Conservation (phyloP, 2,329 filamentous ascomycete genomes). For the Xylariaceae sp. region DNA sequence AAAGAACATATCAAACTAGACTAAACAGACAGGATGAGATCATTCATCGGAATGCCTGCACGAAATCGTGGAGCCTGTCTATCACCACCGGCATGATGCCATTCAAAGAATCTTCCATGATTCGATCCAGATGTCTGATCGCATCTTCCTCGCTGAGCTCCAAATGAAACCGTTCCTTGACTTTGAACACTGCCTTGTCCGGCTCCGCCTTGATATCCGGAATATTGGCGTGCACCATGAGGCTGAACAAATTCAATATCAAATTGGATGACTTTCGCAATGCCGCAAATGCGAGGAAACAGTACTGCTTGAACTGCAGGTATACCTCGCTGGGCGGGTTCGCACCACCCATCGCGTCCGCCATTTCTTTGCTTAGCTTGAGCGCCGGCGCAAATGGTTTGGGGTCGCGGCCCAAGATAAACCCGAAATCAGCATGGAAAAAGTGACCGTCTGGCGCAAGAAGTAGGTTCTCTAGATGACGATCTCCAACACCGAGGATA, state of each 20-base stretch:
- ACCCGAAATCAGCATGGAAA: conserved; percentile 98
- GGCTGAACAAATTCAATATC: conserved; percentile 88
- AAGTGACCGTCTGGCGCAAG: conserved; percentile 87
- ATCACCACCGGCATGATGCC: conserved; percentile 91
- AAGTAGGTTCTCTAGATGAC: conserved; percentile 91
- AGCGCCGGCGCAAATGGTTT: conserved; percentile 96
- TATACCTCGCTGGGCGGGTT: conserved; percentile 66
- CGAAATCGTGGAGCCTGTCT: conserved; percentile 88
- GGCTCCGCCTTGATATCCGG: conserved; percentile 89
- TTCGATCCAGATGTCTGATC: conserved; percentile 75
- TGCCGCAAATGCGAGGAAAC: conserved; percentile 89
- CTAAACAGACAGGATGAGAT: conserved; percentile 1
- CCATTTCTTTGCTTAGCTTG: conserved; percentile 97
- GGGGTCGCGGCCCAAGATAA: conserved; percentile 92
- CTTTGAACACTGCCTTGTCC: conserved; percentile 90
- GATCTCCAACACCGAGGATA: conserved; percentile 89
- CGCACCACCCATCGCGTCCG: conserved; percentile 92
- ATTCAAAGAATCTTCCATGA: conserved; percentile 87
- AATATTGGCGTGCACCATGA: conserved; percentile 98
- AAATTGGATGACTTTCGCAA: conserved; percentile 84
- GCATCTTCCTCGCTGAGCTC: conserved; percentile 91
- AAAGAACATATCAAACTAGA: too few relatives aligned
- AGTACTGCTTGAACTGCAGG: conserved; percentile 87
- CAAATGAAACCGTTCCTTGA: conserved; percentile 88
- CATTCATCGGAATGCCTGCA: conserved; percentile 74